Percentiles rank a stretch among this genome's conserved stretches.
These are phyloP conservation scores for Entonaema liquescens DNA, from an alignment of 495 filamentous ascomycete species.

Conservation along the genomic window DNA sequence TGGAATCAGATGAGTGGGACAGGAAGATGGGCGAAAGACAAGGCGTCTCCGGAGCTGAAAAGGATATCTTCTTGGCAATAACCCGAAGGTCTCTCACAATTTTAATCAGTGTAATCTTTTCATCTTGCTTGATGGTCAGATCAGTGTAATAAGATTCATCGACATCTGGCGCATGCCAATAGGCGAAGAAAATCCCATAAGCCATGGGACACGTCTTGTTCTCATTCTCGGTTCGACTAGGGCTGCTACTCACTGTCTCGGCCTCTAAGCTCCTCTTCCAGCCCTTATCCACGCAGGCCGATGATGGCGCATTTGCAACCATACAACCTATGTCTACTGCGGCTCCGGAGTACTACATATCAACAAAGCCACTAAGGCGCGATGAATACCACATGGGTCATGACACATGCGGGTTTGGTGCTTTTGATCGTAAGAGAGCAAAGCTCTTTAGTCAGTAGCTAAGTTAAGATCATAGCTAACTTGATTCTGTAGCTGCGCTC, in stretches of 20 bases:
- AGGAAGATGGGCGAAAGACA: not conserved
- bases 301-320: conserved; percentile 23
- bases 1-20: not conserved
- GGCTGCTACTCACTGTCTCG: conserved; percentile 8
- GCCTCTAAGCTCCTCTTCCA: conserved; percentile 23
- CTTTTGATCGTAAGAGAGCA: conserved; percentile 19
- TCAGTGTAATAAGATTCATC: not conserved
- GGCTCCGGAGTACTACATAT: conserved; percentile 27
- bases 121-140: not conserved
- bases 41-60: conserved; percentile 11
- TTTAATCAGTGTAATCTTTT: not conserved
- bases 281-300: conserved; percentile 17
- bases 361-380: conserved; percentile 25
- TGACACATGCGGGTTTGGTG: conserved; percentile 36
- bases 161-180: not conserved
- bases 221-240: conserved; percentile 12
- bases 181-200: not conserved
- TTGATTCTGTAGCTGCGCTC: conserved; percentile 10
- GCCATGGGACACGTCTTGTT: conserved; percentile 21
- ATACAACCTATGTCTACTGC: conserved; percentile 14
- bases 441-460: not conserved
- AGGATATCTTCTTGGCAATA: conserved; percentile 11
- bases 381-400: conserved; percentile 29
- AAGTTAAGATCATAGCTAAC: conserved; percentile 5
- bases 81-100: conserved; percentile 17